Evolutionary conservation across 1,139 yeast species (phyloP).

Genomic region (Candida pseudoviswanathii): DNA sequence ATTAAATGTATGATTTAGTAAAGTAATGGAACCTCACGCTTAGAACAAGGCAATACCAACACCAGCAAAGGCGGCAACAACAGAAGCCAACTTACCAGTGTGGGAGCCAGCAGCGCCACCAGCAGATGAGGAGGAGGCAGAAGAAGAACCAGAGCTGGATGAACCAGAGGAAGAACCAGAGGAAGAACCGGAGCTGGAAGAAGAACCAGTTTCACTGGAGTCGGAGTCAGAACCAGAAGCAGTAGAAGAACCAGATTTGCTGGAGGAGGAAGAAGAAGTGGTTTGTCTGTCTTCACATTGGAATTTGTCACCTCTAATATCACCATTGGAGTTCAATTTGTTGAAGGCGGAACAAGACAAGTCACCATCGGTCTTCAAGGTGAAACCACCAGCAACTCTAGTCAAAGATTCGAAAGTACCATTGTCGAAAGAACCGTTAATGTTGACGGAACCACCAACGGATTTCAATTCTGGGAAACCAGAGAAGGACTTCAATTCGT

Average conservation of each 20-base stretch:
- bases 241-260: conserved; percentile 33
- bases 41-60: conserved; percentile 66
- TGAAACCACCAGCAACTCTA: conserved; percentile 91
- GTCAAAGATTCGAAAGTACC: conserved; percentile 73
- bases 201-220: conserved; percentile 25
- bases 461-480: conserved; percentile 75
- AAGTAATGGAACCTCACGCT: conserved; percentile 13
- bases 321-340: conserved; percentile 67
- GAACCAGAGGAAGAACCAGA: conserved; percentile 32
- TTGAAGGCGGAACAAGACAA: conserved; percentile 81
- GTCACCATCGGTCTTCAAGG: conserved; percentile 73
- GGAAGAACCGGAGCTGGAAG: conserved; percentile 18
- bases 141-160: conserved; percentile 17
- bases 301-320: conserved; percentile 86
- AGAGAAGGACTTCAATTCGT: conserved; percentile 60
- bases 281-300: conserved; percentile 72
- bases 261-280: conserved; percentile 47
- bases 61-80: conserved; percentile 64
- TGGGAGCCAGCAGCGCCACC: conserved; percentile 27
- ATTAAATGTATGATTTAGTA: neutral
- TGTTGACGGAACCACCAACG: conserved; percentile 85
- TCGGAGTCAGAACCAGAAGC: conserved; percentile 23
- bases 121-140: conserved; percentile 29
- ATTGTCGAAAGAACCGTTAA: conserved; percentile 77
- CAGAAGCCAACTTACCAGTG: conserved; percentile 47